Percentiles rank a stretch among this genome's conserved stretches.
These are phyloP conservation scores for Porodaedalea pini DNA, from an alignment of 1,284 basidiomycete genomes.

Conservation along the genomic window DNA sequence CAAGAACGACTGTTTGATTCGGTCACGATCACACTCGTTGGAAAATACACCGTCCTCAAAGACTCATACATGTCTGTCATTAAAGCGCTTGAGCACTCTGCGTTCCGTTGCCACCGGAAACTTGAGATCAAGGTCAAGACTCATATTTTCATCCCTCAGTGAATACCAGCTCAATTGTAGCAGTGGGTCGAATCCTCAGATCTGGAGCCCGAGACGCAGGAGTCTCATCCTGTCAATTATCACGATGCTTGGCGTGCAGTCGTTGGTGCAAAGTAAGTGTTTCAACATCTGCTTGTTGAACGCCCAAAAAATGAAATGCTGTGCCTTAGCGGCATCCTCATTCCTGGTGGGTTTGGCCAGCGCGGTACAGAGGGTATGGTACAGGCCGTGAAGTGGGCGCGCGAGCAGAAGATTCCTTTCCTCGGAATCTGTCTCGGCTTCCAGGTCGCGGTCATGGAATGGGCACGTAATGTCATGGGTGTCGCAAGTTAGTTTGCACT, in stretches of 20 bases:
- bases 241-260: constrained; percentile 95
- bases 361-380: constrained; percentile 98
- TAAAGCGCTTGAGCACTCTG: constrained; percentile 96
- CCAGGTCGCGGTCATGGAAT: constrained; percentile 96
- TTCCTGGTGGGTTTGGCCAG: constrained; percentile 92
- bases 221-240: constrained; percentile 81
- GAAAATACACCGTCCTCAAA: constrained; percentile 96
- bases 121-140: constrained; percentile 70
- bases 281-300: not conserved
- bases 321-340: constrained; percentile 78
- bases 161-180: constrained; percentile 11
- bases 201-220: constrained; percentile 80
- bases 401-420: constrained; percentile 94
- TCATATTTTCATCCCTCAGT: constrained; percentile 1
- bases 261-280: constrained; percentile 79
- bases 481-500: constrained; percentile 50
- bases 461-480: constrained; percentile 83
- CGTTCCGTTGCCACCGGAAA: constrained; percentile 86
- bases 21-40: constrained; percentile 90
- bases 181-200: constrained; percentile 98
- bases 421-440: constrained; percentile 97
- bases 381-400: constrained; percentile 92
- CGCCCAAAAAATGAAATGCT: not conserved
- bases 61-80: constrained; percentile 99
- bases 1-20: constrained; percentile 92